These are phyloP conservation scores for Clonostachys rosea DNA, from an alignment of 2,329 filamentous ascomycete genomes.

Conservation along the genomic window DNA sequence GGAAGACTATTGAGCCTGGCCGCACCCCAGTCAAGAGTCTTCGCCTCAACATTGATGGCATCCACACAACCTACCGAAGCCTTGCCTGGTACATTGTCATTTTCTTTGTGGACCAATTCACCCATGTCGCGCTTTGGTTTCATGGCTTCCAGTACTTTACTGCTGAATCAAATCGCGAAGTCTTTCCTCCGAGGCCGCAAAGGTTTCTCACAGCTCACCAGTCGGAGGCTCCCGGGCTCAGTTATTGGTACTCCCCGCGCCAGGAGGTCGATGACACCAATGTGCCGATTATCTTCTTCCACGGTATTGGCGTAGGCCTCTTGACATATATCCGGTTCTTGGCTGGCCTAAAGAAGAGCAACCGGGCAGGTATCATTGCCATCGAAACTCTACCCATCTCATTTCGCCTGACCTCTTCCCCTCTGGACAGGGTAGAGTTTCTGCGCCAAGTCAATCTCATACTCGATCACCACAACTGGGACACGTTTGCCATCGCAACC, in stretches of 20 bases:
- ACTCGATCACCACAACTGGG: slow-evolving; percentile 51
- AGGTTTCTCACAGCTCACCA: slow-evolving; percentile 29
- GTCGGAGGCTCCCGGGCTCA: slow-evolving; percentile 44
- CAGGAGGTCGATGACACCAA: slow-evolving; percentile 11
- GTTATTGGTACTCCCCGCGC: slow-evolving; percentile 65
- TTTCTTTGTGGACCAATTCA: slow-evolving; percentile 41
- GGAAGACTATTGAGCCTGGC: slow-evolving; percentile 46
- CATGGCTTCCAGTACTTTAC: slow-evolving; percentile 43
- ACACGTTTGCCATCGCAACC: slow-evolving; percentile 53
- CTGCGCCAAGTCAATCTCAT: slow-evolving; percentile 51
- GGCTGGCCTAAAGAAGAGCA: slow-evolving; percentile 31
- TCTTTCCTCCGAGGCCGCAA: slow-evolving; percentile 56
- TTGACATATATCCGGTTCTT: slow-evolving; percentile 58
- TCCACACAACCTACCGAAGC: slow-evolving; percentile 58
- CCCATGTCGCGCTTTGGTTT: slow-evolving; percentile 33
- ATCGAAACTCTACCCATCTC: slow-evolving; percentile 62
- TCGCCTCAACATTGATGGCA: slow-evolving; percentile 60
- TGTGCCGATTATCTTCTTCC: slow-evolving; percentile 62
- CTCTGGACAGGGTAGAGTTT: slow-evolving; percentile 47
- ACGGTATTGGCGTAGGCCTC: slow-evolving; percentile 69
- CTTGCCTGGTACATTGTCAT: slow-evolving; percentile 59
- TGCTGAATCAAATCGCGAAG: slow-evolving; percentile 4
- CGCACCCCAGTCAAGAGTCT: slow-evolving; percentile 50
- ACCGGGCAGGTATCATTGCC: slow-evolving; percentile 52
- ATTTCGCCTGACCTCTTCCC: slow-evolving; percentile 52